phyloP scores from a whole-genome alignment of 1,284 basidiomycete genomes.

The Cutaneotrichosporon daszewskae region DNA sequence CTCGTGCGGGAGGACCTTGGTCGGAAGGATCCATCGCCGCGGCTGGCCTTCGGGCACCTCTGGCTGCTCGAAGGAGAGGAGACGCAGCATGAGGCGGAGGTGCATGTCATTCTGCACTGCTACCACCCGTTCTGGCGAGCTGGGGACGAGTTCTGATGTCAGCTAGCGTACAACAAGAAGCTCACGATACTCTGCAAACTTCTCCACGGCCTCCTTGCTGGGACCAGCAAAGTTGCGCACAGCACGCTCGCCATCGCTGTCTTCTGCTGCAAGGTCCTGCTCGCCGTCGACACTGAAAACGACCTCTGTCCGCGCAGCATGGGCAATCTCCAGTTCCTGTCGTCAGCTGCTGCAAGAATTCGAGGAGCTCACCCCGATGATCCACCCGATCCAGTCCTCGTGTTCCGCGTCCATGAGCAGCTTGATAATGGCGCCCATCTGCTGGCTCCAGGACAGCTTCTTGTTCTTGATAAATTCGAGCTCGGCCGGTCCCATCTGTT shows the following conservation, averaged over 20 bases:
- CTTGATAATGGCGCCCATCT: slow-evolving; percentile 77
- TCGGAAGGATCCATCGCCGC: slow-evolving; percentile 31
- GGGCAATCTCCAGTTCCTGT: slow-evolving; percentile 64
- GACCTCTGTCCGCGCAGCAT: slow-evolving; percentile 62
- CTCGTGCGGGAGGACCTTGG: slow-evolving; percentile 23
- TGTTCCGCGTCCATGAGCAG: slow-evolving; percentile 64
- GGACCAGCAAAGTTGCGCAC: slow-evolving; percentile 49
- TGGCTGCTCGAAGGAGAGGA: slow-evolving; percentile 33
- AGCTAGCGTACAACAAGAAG: neutral
- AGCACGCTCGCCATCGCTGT: slow-evolving; percentile 48
- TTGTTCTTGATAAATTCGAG: slow-evolving; percentile 79
- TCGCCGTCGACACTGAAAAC: slow-evolving; percentile 64
- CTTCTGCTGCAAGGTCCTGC: slow-evolving; percentile 32
- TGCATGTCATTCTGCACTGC: slow-evolving; percentile 69
- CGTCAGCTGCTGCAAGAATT: slow-evolving; percentile 7
- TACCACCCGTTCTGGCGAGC: slow-evolving; percentile 64
- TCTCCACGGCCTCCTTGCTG: slow-evolving; percentile 63
- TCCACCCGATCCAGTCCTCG: slow-evolving; percentile 66
- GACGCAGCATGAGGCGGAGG: slow-evolving; percentile 68
- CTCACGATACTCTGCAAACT: slow-evolving; percentile 73
- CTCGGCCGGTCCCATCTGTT: slow-evolving; percentile 53
- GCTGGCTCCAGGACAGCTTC: slow-evolving; percentile 68
- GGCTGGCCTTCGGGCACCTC: slow-evolving; percentile 10
- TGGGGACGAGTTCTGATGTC: slow-evolving; percentile 63
- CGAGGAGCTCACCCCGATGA: slow-evolving; percentile 61